Conservation (phyloP, 192 early-diverging fungal genomes). For the Mortierella antarctica region DNA sequence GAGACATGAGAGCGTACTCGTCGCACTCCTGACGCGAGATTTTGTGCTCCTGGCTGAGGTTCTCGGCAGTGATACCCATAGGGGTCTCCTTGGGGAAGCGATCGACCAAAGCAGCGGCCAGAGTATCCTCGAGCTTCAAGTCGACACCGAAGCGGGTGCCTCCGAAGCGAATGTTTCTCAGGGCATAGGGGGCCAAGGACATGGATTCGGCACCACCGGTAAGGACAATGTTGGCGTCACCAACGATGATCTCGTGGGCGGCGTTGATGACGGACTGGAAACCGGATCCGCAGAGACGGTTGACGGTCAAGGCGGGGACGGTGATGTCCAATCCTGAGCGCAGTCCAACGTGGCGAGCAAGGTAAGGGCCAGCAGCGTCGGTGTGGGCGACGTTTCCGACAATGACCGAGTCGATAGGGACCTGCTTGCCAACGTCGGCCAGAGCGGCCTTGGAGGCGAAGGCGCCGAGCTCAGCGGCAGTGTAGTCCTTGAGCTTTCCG, state of each 20-base stretch:
- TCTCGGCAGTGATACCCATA: slow-evolving; percentile 97
- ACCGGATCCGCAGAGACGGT: slow-evolving; percentile 96
- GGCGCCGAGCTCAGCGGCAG: slow-evolving; percentile 88
- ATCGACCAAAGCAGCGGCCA: slow-evolving; percentile 88
- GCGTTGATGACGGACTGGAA: slow-evolving; percentile 95
- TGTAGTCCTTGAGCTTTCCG: slow-evolving; percentile 90
- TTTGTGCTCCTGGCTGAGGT: slow-evolving; percentile 85
- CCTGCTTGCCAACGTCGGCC: slow-evolving; percentile 74
- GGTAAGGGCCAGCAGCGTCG: slow-evolving; percentile 83
- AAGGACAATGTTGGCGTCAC: slow-evolving; percentile 87
- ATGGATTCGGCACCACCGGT: slow-evolving; percentile 95
- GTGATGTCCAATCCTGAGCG: slow-evolving; percentile 86
- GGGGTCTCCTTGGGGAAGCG: slow-evolving; percentile 82
- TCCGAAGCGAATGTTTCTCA: slow-evolving; percentile 80
- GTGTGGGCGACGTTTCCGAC: slow-evolving; percentile 96
- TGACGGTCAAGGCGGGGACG: slow-evolving; percentile 92
- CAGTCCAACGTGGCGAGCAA: slow-evolving; percentile 94
- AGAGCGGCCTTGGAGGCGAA: slow-evolving; percentile 92
- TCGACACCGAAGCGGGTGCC: slow-evolving; percentile 91
- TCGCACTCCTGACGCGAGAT: slow-evolving; percentile 88
- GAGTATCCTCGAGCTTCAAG: slow-evolving; percentile 89
- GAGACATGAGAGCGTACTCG: slow-evolving; percentile 81
- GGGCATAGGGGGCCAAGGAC: slow-evolving; percentile 90
- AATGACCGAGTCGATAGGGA: slow-evolving; percentile 88
- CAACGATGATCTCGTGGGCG: slow-evolving; percentile 90